Conservation (phyloP, 352 stramenopile species). For the Globisporangium lucens region DNA sequence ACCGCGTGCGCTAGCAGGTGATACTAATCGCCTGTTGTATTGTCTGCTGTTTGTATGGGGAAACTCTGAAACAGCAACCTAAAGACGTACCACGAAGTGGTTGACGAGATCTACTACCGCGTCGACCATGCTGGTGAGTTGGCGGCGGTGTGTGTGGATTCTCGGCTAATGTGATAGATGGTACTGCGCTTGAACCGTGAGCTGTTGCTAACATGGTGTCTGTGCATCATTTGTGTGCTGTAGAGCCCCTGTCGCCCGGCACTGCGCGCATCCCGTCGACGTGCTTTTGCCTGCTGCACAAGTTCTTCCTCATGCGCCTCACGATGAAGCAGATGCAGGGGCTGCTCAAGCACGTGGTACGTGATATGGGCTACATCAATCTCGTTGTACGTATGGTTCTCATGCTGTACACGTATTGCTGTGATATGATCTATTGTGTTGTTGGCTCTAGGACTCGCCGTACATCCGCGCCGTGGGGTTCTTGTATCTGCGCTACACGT, state of each 20-base stretch:
- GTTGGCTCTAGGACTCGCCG: constrained; percentile 81
- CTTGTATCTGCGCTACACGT: constrained; percentile 97
- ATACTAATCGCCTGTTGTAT: not conserved
- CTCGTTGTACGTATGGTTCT: not conserved
- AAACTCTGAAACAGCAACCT: constrained; percentile 38
- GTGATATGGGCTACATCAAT: not conserved
- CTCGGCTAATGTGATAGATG: not conserved
- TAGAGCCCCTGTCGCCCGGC: constrained; percentile 92
- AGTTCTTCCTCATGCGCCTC: constrained; percentile 95
- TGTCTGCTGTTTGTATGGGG: not conserved
- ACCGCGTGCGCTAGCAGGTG: not conserved
- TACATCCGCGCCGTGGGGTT: constrained; percentile 97
- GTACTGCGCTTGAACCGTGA: not conserved
- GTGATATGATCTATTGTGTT: not conserved
- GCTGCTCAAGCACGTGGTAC: constrained; percentile 88
- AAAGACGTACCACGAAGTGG: constrained; percentile 96
- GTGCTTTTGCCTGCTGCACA: constrained; percentile 96
- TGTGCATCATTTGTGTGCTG: constrained; percentile 18
- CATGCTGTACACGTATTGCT: not conserved
- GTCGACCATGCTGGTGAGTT: constrained; percentile 70
- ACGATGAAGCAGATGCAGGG: constrained; percentile 96
- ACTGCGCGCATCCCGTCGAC: constrained; percentile 90
- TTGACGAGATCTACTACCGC: constrained; percentile 91
- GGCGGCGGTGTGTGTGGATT: not conserved
- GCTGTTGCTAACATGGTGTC: not conserved